Percentiles rank a stretch among this genome's conserved stretches.
Evolutionary conservation across 371 early-diverging fungal genomes (phyloP).

Genomic region (Mortierella sp.): DNA sequence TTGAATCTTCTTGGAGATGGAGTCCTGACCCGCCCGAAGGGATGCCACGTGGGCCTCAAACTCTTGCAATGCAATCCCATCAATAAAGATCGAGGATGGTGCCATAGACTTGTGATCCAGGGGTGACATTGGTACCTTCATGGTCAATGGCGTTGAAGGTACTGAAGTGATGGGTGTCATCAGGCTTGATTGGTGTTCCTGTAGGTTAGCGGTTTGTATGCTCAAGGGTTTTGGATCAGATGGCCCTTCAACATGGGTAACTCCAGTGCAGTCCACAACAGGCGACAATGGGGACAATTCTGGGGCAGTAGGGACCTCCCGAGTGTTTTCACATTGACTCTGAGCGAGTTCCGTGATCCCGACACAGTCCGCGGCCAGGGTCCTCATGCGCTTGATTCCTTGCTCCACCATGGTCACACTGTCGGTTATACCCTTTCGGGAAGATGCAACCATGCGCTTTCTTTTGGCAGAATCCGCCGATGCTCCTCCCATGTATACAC

Average conservation of each 20-base stretch:
- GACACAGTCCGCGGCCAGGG: conserved; percentile 42
- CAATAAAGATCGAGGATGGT: conserved; percentile 23
- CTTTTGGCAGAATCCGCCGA: neutral
- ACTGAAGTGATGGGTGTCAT: neutral
- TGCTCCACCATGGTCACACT: conserved; percentile 18
- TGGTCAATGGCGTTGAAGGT: neutral
- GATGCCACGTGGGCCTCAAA: conserved; percentile 31
- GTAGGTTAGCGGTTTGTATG: too few species aligned
- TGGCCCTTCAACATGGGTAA: too few species aligned
- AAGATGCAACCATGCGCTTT: conserved; percentile 14
- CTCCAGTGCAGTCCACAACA: too few species aligned
- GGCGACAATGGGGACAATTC: neutral
- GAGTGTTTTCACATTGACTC: neutral
- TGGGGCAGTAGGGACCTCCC: neutral
- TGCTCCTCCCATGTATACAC: neutral
- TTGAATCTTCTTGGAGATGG: conserved; percentile 4
- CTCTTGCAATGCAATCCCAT: conserved; percentile 32
- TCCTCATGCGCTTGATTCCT: conserved; percentile 24
- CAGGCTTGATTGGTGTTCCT: too few species aligned
- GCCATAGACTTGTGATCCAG: neutral
- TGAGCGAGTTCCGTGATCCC: conserved; percentile 30
- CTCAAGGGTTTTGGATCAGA: too few species aligned
- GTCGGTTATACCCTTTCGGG: conserved; percentile 12
- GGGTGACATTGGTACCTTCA: too few species aligned
- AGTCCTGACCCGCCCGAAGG: conserved; percentile 5